Conservation (phyloP, 2,329 filamentous ascomycete genomes). For the Coniochaeta prunicola region DNA sequence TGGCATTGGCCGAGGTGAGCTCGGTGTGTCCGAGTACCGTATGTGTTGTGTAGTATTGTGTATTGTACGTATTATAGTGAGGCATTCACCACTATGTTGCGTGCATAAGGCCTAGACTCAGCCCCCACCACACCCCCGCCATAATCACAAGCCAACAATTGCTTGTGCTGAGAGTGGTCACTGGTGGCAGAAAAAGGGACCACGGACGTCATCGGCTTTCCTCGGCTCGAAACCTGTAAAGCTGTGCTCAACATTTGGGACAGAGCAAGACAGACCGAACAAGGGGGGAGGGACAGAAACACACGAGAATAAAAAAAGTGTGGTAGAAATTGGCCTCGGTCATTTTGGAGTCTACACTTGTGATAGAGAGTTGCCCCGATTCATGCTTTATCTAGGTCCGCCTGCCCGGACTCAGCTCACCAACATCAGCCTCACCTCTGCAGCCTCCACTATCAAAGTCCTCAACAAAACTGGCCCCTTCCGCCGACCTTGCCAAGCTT, state of each 20-base stretch:
- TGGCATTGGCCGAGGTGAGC: neutral
- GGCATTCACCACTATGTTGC: too few species aligned
- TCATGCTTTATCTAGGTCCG: neutral
- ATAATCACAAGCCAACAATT: neutral
- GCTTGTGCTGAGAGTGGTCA: neutral
- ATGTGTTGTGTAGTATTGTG: neutral
- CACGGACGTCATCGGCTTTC: neutral
- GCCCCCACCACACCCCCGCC: neutral
- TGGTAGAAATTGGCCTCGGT: neutral
- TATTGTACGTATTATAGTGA: too few species aligned
- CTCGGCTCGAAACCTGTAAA: neutral
- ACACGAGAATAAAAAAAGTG: neutral
- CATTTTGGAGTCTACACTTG: neutral
- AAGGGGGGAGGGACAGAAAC: neutral
- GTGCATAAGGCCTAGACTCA: neutral
- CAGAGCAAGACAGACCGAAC: neutral
- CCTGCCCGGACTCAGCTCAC: neutral
- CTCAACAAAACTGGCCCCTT: neutral
- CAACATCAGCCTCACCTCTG: neutral
- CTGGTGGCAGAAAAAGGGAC: neutral
- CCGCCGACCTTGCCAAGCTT: neutral
- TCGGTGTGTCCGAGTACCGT: neutral
- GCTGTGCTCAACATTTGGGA: neutral
- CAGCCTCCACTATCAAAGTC: neutral
- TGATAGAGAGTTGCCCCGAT: neutral